phyloP scores from a whole-genome alignment of 176 grass and related monocot species.

The Eragrostis curvula region DNA sequence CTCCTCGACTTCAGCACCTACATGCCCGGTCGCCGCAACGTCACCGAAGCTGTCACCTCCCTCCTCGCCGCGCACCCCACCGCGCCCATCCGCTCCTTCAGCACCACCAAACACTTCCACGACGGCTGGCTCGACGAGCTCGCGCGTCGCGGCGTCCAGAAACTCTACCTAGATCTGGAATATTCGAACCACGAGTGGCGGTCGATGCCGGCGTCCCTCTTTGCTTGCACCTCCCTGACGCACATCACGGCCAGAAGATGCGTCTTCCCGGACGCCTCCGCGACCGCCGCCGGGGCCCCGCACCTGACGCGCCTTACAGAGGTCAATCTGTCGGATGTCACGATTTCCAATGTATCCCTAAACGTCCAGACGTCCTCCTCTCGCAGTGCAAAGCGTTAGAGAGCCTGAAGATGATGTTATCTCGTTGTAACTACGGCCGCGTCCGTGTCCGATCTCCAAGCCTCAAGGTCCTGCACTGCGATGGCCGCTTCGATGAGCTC shows the following conservation, averaged over 20 bases:
- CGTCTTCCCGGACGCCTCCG: slow-evolving; percentile 28
- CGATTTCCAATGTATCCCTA: not conserved
- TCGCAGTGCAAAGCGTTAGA: slow-evolving; percentile 32
- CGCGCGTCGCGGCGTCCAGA: slow-evolving; percentile 1
- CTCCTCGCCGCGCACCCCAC: slow-evolving; percentile 33
- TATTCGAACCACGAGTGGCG: no score
- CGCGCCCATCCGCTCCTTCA: slow-evolving; percentile 30
- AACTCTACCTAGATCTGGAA: slow-evolving; percentile 35
- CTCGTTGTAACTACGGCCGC: not conserved
- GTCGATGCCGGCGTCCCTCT: slow-evolving; percentile 17
- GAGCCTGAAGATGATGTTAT: not conserved
- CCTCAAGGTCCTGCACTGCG: no score
- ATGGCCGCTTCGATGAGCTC: slow-evolving; percentile 4
- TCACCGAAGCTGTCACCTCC: slow-evolving; percentile 14
- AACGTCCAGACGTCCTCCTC: not conserved
- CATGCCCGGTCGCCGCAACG: not conserved
- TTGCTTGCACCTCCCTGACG: slow-evolving; percentile 35
- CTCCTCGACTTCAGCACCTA: slow-evolving; percentile 20
- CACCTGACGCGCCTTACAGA: not conserved
- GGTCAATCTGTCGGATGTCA: not conserved
- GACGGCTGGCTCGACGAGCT: slow-evolving; percentile 30
- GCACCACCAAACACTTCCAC: not conserved
- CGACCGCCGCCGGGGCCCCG: not conserved
- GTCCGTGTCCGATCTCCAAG: slow-evolving; percentile 21
- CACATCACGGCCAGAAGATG: not conserved